Evolutionary conservation across 208 protist genomes (phyloP).

Genomic region (Balamuthia mandrillaris): DNA sequence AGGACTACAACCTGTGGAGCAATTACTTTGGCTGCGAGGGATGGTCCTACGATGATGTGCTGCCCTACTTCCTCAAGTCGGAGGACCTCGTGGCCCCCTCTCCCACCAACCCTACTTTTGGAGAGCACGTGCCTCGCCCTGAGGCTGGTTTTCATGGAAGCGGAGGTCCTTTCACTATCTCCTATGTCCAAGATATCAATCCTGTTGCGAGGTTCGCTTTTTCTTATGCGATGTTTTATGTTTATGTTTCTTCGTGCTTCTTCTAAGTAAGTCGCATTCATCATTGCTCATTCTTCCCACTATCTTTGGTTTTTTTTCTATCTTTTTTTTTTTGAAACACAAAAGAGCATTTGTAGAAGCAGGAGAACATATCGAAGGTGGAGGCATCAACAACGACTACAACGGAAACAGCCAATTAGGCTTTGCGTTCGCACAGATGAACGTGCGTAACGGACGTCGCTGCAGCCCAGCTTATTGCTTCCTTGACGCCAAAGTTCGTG

Average conservation of each 20-base stretch:
- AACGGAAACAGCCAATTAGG: not conserved
- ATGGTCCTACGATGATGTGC: constrained; percentile 19
- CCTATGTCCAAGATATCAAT: not conserved
- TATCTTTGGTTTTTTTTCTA: not conserved
- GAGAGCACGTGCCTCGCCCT: not conserved
- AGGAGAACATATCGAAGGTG: too few relatives aligned
- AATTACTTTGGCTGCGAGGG: not conserved
- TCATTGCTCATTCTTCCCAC: not conserved
- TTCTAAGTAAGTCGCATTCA: not conserved
- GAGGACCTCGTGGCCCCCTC: not conserved
- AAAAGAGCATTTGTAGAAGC: too few relatives aligned
- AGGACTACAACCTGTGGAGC: constrained; percentile 12
- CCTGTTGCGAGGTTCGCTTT: not conserved
- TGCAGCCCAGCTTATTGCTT: not conserved
- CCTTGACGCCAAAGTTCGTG: constrained; percentile 7
- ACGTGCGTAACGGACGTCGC: constrained; percentile 4
- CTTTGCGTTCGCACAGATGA: constrained; percentile 16
- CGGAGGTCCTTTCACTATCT: not conserved
- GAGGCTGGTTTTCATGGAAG: not conserved
- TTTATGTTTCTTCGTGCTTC: not conserved
- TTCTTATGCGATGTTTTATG: too few relatives aligned
- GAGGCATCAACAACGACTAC: not conserved
- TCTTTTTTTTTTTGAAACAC: not conserved
- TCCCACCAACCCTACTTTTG: not conserved
- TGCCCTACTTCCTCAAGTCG: constrained; percentile 28